A percentile compares a stretch with the other conserved stretches of the same genome.
Conservation (phyloP, 768 basidiomycete genomes). For the Leucosporidium yakuticum region DNA sequence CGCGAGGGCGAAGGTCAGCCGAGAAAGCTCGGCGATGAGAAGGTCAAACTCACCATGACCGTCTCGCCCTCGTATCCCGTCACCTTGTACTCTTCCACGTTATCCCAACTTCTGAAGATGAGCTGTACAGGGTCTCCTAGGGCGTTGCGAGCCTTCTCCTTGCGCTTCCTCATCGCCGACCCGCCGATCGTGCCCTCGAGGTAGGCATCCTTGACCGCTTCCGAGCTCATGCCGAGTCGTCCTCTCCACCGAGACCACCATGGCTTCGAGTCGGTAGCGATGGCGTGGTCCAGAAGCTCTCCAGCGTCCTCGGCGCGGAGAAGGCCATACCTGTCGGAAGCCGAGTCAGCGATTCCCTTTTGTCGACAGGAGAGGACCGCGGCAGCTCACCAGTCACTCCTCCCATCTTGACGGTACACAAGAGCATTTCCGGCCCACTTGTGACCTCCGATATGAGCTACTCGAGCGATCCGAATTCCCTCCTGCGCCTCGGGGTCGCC, state of each 20-base stretch:
- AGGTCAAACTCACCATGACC: constrained; percentile 26
- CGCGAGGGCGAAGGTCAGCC: neutral
- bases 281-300: constrained; percentile 18
- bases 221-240: constrained; percentile 17
- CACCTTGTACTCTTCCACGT: constrained; percentile 11
- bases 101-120: constrained; percentile 23
- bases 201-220: neutral
- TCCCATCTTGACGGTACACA: constrained; percentile 13
- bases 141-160: constrained; percentile 9
- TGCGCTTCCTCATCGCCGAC: neutral
- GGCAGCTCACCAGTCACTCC: constrained; percentile 16
- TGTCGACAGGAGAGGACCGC: no score
- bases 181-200: neutral
- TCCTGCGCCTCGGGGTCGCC: neutral
- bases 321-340: constrained; percentile 36
- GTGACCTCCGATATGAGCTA: constrained; percentile 40
- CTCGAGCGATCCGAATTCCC: constrained; percentile 25
- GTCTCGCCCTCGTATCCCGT: constrained; percentile 34
- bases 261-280: neutral
- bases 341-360: neutral
- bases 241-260: constrained; percentile 35
- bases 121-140: constrained; percentile 32
- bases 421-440: constrained; percentile 30
- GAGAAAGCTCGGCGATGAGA: neutral
- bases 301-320: constrained; percentile 30